Base-by-base conservation (phyloP, 2,329 filamentous ascomycete species). In the Aspergillus candidus region DNA sequence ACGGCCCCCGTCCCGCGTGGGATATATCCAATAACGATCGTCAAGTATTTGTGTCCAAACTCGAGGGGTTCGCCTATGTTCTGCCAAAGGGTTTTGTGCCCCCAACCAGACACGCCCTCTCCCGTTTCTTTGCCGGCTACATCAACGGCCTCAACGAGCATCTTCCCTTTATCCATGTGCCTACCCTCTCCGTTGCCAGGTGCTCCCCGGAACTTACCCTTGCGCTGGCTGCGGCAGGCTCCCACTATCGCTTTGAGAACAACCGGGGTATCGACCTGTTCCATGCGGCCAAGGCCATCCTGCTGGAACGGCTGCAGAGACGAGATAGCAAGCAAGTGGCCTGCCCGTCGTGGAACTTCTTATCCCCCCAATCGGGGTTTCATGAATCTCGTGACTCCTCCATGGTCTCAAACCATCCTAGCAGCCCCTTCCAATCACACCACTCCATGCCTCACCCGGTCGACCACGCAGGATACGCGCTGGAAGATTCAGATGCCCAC, bases 251-350 rank as follows among this genome's bases (percentile, higher is more conserved):
- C 32, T 73, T 73, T 48, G 71, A 73, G 54, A 72, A 72, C 44
- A 69, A 60, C 45, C 64, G 73, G 39, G 76, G 75, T 0, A 76
- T 79, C 32, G 72, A 78, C 35, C 66, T 81, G 3, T 81, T 79
- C 54, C 74, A 77, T 56, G 74, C 75, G 11, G 75, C 76, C 10
- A 77, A 75, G 52, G 69, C 74, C 7, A 74, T 82, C 30, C 66
- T 78, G 30, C 65, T 71, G 1, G 70, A 77, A 51, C 71, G 75
- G 13, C 72, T 79, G 32, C 69, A 72, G 34, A 66, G 71, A 46
- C 65, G 72, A 44, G 74, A 78, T 50, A 69, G 72, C 38, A 70
- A 69, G 32, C 61, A 73, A 46, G 61, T 65, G 12, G 61, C 63
- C 34, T 63, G 61, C 35, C 65, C 66, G 6, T 57, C 67, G 17